A percentile compares a stretch with the other conserved stretches of the same genome.
These are phyloP conservation scores for Floccularia luteovirens DNA, from an alignment of 768 basidiomycete genomes.

Conservation along the genomic window DNA sequence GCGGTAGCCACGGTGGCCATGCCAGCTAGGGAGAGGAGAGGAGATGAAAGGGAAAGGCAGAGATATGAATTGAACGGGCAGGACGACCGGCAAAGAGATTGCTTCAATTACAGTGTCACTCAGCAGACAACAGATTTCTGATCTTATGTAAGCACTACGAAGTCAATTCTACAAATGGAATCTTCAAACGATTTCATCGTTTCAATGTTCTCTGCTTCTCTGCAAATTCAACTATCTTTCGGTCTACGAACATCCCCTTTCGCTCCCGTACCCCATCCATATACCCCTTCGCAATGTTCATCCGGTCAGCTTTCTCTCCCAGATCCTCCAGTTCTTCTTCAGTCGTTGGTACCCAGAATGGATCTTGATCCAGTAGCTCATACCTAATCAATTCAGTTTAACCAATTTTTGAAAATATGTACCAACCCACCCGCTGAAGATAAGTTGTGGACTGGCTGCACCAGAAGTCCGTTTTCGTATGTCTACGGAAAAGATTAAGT, in stretches of 20 bases:
- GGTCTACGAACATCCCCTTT: slow-evolving; percentile 94
- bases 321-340: slow-evolving; percentile 96
- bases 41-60: slow-evolving; percentile 5
- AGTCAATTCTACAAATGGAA: neutral
- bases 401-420: neutral
- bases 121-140: too few species aligned
- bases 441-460: slow-evolving; percentile 93
- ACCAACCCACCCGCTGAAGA: slow-evolving; percentile 79
- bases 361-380: slow-evolving; percentile 89
- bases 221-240: slow-evolving; percentile 91
- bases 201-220: slow-evolving; percentile 94
- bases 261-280: slow-evolving; percentile 87
- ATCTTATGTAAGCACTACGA: too few species aligned
- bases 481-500: slow-evolving; percentile 39
- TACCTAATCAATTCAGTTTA: slow-evolving; percentile 45
- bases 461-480: slow-evolving; percentile 95
- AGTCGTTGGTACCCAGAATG: slow-evolving; percentile 97
- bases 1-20: slow-evolving; percentile 25
- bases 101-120: too few species aligned
- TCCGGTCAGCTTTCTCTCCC: slow-evolving; percentile 90
- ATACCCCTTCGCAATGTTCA: slow-evolving; percentile 89
- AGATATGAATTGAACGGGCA: slow-evolving; percentile 6
- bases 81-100: neutral
- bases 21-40: slow-evolving; percentile 1
- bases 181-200: slow-evolving; percentile 25